Conservation (phyloP, 495 filamentous ascomycete species). For the Penicillium lividum region DNA sequence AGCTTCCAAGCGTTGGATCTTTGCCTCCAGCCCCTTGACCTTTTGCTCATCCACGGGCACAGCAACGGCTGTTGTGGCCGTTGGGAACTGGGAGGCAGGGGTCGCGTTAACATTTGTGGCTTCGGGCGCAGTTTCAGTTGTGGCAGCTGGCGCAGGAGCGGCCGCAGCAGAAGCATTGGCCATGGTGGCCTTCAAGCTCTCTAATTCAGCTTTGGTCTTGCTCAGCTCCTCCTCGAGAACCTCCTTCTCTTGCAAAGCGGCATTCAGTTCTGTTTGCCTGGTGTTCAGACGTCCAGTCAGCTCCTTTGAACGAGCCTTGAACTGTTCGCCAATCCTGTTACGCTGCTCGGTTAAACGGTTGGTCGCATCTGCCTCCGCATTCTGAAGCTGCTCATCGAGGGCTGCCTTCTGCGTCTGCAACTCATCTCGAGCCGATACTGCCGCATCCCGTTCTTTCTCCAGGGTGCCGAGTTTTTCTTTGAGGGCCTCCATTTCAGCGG, state of each 20-base stretch:
- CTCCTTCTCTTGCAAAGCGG: constrained; percentile 52
- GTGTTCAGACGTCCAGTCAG: constrained; percentile 51
- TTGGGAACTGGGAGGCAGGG: constrained; percentile 43
- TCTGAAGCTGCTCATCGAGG: constrained; percentile 57
- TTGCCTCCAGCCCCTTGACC: constrained; percentile 46
- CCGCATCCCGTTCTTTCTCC: constrained; percentile 69
- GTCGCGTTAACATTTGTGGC: constrained; percentile 36
- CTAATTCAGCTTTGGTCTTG: constrained; percentile 44
- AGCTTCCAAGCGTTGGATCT: constrained; percentile 50
- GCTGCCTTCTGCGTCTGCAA: constrained; percentile 57
- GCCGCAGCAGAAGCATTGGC: constrained; percentile 31
- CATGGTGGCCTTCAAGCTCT: constrained; percentile 35
- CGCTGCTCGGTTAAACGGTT: constrained; percentile 46
- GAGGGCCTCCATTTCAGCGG: constrained; percentile 82
- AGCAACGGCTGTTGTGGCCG: constrained; percentile 24
- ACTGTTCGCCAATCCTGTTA: constrained; percentile 58
- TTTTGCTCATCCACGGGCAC: constrained; percentile 31
- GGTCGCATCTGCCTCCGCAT: constrained; percentile 43
- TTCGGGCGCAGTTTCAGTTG: constrained; percentile 13
- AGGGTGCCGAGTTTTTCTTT: constrained; percentile 68
- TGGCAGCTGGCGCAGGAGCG: constrained; percentile 3
- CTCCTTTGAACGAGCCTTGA: constrained; percentile 58
- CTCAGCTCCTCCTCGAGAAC: constrained; percentile 49
- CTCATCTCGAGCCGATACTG: constrained; percentile 44
- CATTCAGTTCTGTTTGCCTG: constrained; percentile 47